These are phyloP conservation scores for Sistotremastrum niveocremeum DNA, from an alignment of 768 basidiomycete species.

Conservation along the genomic window DNA sequence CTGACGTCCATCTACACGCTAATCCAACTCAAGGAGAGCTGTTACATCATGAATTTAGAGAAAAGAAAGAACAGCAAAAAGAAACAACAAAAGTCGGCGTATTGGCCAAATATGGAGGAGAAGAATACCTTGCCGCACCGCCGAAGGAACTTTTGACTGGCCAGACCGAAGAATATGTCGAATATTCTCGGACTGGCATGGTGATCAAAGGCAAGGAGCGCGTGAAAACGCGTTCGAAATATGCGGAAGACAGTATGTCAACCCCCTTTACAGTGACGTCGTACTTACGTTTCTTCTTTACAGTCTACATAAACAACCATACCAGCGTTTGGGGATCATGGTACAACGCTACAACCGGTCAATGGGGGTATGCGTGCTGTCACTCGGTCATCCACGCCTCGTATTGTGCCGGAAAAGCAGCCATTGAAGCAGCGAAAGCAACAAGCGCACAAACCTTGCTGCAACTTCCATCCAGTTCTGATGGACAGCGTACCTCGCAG, in stretches of 20 bases:
- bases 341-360: slow-evolving; percentile 54
- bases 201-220: slow-evolving; percentile 86
- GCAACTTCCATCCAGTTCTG: slow-evolving; percentile 8
- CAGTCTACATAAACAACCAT: slow-evolving; percentile 88
- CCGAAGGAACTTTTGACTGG: slow-evolving; percentile 89
- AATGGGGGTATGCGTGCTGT: slow-evolving; percentile 95
- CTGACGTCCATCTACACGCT: slow-evolving; percentile 90
- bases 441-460: slow-evolving; percentile 56
- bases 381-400: slow-evolving; percentile 77
- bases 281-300: slow-evolving; percentile 3
- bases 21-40: slow-evolving; percentile 94
- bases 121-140: slow-evolving; percentile 77
- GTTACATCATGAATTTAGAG: slow-evolving; percentile 76
- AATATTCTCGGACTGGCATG: slow-evolving; percentile 87
- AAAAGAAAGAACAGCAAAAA: slow-evolving; percentile 87
- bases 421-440: slow-evolving; percentile 65
- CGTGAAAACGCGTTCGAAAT: slow-evolving; percentile 81
- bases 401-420: slow-evolving; percentile 82
- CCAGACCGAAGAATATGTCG: slow-evolving; percentile 94
- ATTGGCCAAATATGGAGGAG: slow-evolving; percentile 87
- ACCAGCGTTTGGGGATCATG: slow-evolving; percentile 97
- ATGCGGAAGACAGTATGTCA: slow-evolving; percentile 84
- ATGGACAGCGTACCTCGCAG: too few relatives aligned
- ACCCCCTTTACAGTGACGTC: slow-evolving; percentile 3
- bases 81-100: slow-evolving; percentile 84